phyloP scores from a whole-genome alignment of 129 eudicot species.

The Cynara cardunculus region DNA sequence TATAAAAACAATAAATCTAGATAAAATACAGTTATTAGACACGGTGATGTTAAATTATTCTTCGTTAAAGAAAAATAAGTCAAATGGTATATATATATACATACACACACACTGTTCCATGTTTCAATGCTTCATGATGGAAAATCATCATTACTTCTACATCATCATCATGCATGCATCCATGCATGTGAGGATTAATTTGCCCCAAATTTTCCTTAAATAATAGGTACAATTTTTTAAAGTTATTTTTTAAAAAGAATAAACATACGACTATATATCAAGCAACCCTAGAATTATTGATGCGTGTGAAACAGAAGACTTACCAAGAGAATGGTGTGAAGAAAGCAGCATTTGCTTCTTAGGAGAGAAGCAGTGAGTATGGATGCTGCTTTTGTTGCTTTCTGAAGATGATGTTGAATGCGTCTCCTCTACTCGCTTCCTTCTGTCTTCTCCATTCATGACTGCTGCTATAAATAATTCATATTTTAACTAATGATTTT shows the following conservation, averaged over 20 bases:
- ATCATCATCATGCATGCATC: not conserved
- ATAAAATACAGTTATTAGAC: not conserved
- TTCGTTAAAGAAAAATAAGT: not conserved
- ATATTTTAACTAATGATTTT: not conserved
- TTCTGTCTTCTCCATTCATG: not conserved
- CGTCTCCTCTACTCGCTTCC: not conserved
- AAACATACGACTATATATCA: not conserved
- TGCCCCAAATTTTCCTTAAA: not conserved
- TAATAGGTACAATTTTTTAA: too few species aligned
- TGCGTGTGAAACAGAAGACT: not conserved
- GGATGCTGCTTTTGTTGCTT: not conserved
- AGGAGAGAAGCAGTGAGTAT: not conserved
- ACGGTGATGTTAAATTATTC: not conserved
- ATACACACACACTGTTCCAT: not conserved
- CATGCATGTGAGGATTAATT: not conserved
- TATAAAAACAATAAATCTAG: too few species aligned
- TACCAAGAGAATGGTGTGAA: slow-evolving; percentile 5
- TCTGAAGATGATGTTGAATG: slow-evolving; percentile 13
- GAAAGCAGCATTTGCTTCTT: not conserved
- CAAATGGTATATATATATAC: not conserved
- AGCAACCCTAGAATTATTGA: not conserved
- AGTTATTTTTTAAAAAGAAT: too few species aligned
- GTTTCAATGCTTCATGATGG: not conserved
- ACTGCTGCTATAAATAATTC: not conserved
- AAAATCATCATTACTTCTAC: not conserved